These are phyloP conservation scores for Annulohypoxylon truncatum DNA, from an alignment of 2,329 filamentous ascomycete genomes.

Conservation along the genomic window DNA sequence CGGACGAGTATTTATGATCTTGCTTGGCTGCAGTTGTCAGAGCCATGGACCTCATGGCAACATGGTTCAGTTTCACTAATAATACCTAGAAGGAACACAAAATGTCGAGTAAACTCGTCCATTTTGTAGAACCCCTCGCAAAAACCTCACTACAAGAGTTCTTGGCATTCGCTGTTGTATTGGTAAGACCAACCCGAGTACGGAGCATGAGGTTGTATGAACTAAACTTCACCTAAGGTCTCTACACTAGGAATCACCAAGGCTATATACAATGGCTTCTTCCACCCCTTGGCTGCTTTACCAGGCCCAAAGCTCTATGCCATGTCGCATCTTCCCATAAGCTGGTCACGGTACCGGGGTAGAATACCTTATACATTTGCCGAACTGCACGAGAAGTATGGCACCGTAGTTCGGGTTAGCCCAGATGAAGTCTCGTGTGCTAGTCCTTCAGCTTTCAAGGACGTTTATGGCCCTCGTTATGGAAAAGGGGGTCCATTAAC, in stretches of 20 bases:
- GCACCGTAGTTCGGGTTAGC: conserved; percentile 55
- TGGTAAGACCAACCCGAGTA: conserved; percentile 16
- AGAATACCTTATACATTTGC: conserved; percentile 24
- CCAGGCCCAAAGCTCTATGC: conserved; percentile 37
- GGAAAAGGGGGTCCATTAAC: conserved; percentile 35
- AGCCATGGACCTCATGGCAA: background rate
- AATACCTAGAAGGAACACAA: conserved; percentile 9
- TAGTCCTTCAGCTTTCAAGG: conserved; percentile 50
- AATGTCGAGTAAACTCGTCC: conserved; percentile 22
- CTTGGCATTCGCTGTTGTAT: conserved; percentile 13
- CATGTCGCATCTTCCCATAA: conserved; percentile 31
- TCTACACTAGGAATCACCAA: conserved; percentile 22
- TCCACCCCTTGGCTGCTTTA: conserved; percentile 33
- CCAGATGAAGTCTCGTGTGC: conserved; percentile 55
- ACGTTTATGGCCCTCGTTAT: conserved; percentile 52
- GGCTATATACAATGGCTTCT: conserved; percentile 34
- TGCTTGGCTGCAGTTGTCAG: background rate
- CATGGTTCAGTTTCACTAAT: background rate
- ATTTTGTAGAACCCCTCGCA: conserved; percentile 15
- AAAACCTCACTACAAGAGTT: conserved; percentile 21
- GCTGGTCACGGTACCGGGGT: conserved; percentile 22
- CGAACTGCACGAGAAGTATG: conserved; percentile 53
- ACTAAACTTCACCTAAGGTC: conserved; percentile 20
- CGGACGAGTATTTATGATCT: conserved; percentile 17
- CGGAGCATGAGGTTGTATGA: background rate